These are phyloP conservation scores for Aspergillus coremiiformis DNA, from an alignment of 495 filamentous ascomycete genomes.

Conservation along the genomic window DNA sequence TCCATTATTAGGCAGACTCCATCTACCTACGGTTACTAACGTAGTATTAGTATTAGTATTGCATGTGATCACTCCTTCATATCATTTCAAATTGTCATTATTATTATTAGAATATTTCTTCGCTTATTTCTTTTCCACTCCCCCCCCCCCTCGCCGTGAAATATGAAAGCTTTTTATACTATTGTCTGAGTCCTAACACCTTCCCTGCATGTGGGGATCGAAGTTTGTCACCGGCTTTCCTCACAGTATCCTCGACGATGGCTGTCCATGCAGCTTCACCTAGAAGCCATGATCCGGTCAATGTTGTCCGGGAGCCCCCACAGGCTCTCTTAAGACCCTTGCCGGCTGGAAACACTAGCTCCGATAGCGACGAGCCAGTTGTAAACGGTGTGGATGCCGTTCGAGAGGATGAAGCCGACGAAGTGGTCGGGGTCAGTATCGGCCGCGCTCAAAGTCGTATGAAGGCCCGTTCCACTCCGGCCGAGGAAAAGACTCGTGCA, in stretches of 20 bases:
- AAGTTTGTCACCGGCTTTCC: background rate
- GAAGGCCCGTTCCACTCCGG: slow-evolving; percentile 61
- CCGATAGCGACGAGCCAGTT: slow-evolving; percentile 32
- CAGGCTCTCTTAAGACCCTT: background rate
- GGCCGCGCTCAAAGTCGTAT: slow-evolving; percentile 64
- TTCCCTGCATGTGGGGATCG: slow-evolving; percentile 6
- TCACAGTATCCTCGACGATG: background rate
- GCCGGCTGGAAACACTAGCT: slow-evolving; percentile 18
- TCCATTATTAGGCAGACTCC: background rate
- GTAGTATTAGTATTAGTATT: background rate
- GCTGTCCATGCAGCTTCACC: background rate
- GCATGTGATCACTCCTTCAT: background rate
- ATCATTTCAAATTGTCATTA: background rate
- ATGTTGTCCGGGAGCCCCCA: background rate
- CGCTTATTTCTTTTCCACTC: background rate
- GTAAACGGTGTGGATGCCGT: slow-evolving; percentile 14
- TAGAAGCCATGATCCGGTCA: slow-evolving; percentile 4
- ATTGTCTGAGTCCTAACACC: background rate
- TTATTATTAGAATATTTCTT: background rate
- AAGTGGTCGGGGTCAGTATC: slow-evolving; percentile 73
- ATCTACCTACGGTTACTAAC: background rate
- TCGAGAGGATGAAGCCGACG: slow-evolving; percentile 43
- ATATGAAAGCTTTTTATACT: background rate
- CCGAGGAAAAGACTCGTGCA: slow-evolving; percentile 64
- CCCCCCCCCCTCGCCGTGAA: background rate